Evolutionary conservation across 2,329 filamentous ascomycete species (phyloP), one percentile per base, ranked within the genome.

Genomic region (Aquanectria penicillioides): DNA sequence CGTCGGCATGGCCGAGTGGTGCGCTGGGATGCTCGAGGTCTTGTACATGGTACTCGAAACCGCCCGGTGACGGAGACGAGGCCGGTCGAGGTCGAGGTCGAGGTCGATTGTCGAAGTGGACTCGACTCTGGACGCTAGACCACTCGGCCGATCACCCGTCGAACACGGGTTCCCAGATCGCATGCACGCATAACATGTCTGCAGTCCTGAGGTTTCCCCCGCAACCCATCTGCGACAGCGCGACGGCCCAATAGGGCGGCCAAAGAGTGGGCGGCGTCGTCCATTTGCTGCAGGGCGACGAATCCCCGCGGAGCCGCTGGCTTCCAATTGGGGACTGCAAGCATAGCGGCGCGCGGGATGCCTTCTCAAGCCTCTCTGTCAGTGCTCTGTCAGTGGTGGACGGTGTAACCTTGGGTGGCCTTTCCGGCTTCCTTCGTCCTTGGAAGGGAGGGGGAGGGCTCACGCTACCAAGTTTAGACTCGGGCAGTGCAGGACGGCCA

Each of bases 291-390:
- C 54, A 65, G 59, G 57, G 56, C 55, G 55, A 60, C 51, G 36
- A 69, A 62, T 65, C 48, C 40, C 38, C 54, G 57, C 59, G 55
- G 62, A 50, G 34, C 57, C 59, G 55, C 43, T 57, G 29, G 9
- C 9, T 65, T 63, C 63, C 63, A 67, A 69, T 69, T 69, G 63
- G 67, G 28, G n/a, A 23, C 28, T 53, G 47, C 31, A 34, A 36
- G 57, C n/a, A n/a, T n/a, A 63, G 50, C 56, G 41, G 40, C 38
- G 38, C n/a, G n/a, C 40, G 33, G 40, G 40, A 48, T 48, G 17
- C 20, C 22, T 15, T 38, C 29, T 48, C n/a, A n/a, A n/a, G n/a
- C n/a, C n/a, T n/a, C n/a, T n/a, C n/a, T n/a, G n/a, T n/a, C n/a
- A n/a, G n/a, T n/a, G n/a, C n/a, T n/a, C n/a, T n/a, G n/a, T n/a